Evolutionary conservation across 1,284 basidiomycete species (phyloP).

Genomic region (Sporisorium sorghi): DNA sequence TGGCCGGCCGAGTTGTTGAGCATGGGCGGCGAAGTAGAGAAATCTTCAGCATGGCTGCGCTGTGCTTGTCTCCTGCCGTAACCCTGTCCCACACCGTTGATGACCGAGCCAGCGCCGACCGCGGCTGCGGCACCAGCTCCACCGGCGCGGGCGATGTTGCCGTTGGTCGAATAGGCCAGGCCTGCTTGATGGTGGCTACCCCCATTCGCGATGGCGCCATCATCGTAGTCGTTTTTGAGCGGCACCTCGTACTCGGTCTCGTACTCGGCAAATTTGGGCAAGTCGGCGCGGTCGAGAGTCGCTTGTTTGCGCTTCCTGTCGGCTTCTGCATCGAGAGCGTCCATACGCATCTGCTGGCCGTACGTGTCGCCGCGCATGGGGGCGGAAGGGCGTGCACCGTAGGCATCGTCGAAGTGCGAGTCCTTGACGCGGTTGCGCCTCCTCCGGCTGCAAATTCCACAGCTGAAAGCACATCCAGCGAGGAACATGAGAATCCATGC

Average conservation of each 20-base stretch:
- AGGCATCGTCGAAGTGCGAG: constrained; percentile 41
- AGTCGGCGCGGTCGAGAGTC: constrained; percentile 39
- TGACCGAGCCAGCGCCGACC: constrained; percentile 35
- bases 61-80: constrained; percentile 50
- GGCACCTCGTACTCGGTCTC: constrained; percentile 62
- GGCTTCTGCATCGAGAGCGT: constrained; percentile 60
- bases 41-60: constrained; percentile 28
- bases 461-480: constrained; percentile 56
- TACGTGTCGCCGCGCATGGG: constrained; percentile 42
- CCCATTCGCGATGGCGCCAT: constrained; percentile 38
- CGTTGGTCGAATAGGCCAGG: constrained; percentile 44
- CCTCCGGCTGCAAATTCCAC: constrained; percentile 53
- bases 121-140: constrained; percentile 19
- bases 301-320: constrained; percentile 57
- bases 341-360: constrained; percentile 63
- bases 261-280: constrained; percentile 66
- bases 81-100: constrained; percentile 56
- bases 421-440: constrained; percentile 51
- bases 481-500: constrained; percentile 61
- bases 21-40: constrained; percentile 35
- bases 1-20: constrained; percentile 52
- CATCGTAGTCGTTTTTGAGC: constrained; percentile 59
- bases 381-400: constrained; percentile 28
- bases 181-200: constrained; percentile 35
- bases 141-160: constrained; percentile 29